A percentile compares a stretch with the other conserved stretches of the same genome.
These are phyloP conservation scores for Nemophila menziesii DNA, from an alignment of 257 asterid genomes.

Conservation along the genomic window DNA sequence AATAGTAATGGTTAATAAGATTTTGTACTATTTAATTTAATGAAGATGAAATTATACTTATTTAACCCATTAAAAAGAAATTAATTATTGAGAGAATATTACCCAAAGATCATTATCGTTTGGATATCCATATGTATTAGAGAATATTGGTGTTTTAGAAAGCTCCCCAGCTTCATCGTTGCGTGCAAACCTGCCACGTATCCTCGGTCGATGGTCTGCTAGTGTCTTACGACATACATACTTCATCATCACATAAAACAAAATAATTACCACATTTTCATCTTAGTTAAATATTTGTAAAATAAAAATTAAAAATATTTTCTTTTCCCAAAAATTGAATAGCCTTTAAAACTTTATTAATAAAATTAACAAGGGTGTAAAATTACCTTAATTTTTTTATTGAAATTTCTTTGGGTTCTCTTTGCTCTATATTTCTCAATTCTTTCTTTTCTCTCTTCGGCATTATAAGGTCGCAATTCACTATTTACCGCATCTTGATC, in stretches of 20 bases:
- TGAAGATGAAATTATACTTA: no score
- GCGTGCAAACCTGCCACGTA: conserved; percentile 86
- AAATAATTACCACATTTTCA: conserved; percentile 8
- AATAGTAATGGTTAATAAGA: no score
- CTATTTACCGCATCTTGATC: conserved; percentile 50
- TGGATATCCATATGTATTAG: conserved; percentile 22
- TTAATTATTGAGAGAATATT: no score
- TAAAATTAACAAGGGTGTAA: neutral
- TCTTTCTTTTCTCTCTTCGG: conserved; percentile 75
- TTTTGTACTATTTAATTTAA: no score
- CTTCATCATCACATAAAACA: conserved; percentile 17
- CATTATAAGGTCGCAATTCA: conserved; percentile 51
- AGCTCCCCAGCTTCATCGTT: conserved; percentile 66
- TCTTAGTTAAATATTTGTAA: neutral
- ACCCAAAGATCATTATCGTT: conserved; percentile 75
- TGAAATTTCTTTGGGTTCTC: conserved; percentile 74
- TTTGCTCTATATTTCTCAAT: conserved; percentile 70
- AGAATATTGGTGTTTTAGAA: conserved; percentile 51
- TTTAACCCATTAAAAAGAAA: no score
- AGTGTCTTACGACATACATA: conserved; percentile 83
- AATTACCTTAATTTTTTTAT: conserved; percentile 73
- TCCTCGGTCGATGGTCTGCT: conserved; percentile 72
- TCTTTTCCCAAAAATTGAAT: neutral
- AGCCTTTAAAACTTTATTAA: neutral
- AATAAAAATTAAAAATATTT: neutral